phyloP scores from a whole-genome alignment of 1,284 basidiomycete genomes.

The Gomphus bonarii region DNA sequence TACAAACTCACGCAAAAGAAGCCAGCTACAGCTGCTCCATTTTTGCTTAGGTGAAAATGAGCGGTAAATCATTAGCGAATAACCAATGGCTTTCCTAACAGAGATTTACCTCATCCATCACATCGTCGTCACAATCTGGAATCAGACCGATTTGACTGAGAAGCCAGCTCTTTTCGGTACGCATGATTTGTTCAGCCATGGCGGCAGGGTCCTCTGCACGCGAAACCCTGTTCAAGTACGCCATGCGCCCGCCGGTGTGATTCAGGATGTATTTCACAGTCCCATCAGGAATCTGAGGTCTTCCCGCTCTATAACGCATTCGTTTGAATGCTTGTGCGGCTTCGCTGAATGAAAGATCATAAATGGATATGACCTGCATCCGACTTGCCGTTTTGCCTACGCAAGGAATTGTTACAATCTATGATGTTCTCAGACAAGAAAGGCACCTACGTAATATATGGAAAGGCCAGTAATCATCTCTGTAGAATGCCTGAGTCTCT shows the following conservation, averaged over 20 bases:
- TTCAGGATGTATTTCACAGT: conserved; percentile 41
- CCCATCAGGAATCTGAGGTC: conserved; percentile 23
- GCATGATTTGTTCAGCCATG: conserved; percentile 53
- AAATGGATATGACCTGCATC: conserved; percentile 68
- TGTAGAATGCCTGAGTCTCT: conserved; percentile 12
- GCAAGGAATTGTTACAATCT: neutral
- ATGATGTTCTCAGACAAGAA: conserved; percentile 7
- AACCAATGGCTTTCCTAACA: neutral
- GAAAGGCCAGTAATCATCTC: conserved; percentile 78
- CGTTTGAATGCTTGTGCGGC: conserved; percentile 49
- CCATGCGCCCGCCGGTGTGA: conserved; percentile 67
- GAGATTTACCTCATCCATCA: conserved; percentile 62
- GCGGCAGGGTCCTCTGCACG: conserved; percentile 48
- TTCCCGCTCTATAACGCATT: conserved; percentile 29
- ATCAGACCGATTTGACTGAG: conserved; percentile 61
- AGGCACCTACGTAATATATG: conserved; percentile 45
- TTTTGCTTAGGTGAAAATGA: conserved; percentile 41
- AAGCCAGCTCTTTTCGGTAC: conserved; percentile 71
- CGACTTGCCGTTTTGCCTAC: conserved; percentile 60
- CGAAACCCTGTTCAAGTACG: conserved; percentile 60
- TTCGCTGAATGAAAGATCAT: conserved; percentile 57
- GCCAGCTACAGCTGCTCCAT: conserved; percentile 74
- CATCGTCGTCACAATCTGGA: conserved; percentile 76
- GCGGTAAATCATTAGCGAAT: neutral
- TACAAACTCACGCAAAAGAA: conserved; percentile 62